Base-by-base conservation (phyloP, 2,329 filamentous ascomycete genomes). In the Fusarium sp. region DNA sequence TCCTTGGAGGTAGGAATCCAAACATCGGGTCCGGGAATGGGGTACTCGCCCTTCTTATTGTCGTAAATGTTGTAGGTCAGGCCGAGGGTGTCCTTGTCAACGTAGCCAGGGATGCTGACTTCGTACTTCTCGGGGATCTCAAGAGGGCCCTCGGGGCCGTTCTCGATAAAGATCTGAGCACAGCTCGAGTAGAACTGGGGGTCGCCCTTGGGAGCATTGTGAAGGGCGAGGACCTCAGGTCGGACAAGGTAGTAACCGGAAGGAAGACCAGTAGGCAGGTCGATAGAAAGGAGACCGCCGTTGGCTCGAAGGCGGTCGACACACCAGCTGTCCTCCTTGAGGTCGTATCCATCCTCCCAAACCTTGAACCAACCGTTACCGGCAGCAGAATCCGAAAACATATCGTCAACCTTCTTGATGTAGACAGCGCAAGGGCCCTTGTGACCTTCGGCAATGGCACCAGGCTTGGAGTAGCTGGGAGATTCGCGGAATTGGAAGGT, bases 321-420 rank as follows among this genome's bases (percentile, higher is more conserved):
- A 79, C 92, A 93, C 91, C 91, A 94, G 76, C 87, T 81, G 28
- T 81, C 77, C 3, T 82, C 81, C 7, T 76, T 70, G 7, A 80
- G 76, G 71, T 92, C 84, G 78, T 91, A 92, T 45, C 89, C 90
- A 52, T 90, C 85, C 60, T 92, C 86, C 83, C 86, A 93, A 75
- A 94, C 87, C 84, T 94, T 94, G 84, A 94, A 92, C 92, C 92
- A 94, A 39, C 91, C 91, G 51, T 83, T 80, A 6, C 91, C 91
- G 24, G 84, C 80, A 50, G 88, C 88, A 14, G 85, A 77, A 67
- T 84, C 81, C 22, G 75, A 76, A 14, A 80, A 80, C 61, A 89
- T 88, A 59, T 88, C 84, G 67, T 82, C 79, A 2, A 93, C 86
- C 73, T 88, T 87, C 82, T 94, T 94, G 80, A 93, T 82, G 78